These are phyloP conservation scores for Candida sp. DNA, from an alignment of 1,139 yeast species.

Conservation along the genomic window DNA sequence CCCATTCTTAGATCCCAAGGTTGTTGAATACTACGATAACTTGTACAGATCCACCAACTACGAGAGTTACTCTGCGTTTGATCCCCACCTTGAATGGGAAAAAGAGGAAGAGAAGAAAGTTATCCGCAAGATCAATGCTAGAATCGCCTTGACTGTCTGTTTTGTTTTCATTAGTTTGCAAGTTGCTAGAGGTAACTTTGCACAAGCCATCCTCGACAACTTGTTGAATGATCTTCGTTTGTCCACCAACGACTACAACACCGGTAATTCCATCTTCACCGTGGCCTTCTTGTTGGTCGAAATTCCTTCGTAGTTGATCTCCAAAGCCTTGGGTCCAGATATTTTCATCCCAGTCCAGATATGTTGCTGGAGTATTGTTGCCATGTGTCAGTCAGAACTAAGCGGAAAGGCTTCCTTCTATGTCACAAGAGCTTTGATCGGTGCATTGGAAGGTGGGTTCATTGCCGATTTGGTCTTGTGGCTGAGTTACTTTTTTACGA, in stretches of 20 bases:
- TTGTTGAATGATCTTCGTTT: conserved; percentile 30
- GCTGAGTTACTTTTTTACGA: conserved; percentile 32
- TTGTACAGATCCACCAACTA: conserved; percentile 18
- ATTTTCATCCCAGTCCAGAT: conserved; percentile 37
- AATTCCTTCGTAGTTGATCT: conserved; percentile 36
- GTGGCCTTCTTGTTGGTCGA: conserved; percentile 34
- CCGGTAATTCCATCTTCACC: conserved; percentile 33
- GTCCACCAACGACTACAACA: conserved; percentile 34
- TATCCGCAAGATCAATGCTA: conserved; percentile 25
- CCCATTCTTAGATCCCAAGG: conserved; percentile 15
- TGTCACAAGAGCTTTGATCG: conserved; percentile 30
- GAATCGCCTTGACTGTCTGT: conserved; percentile 33
- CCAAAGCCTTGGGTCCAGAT: conserved; percentile 37
- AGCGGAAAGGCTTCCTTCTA: conserved; percentile 26
- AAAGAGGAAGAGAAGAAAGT: conserved; percentile 34
- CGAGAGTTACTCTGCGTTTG: conserved; percentile 37
- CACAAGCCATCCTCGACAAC: conserved; percentile 37
- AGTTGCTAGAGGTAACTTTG: conserved; percentile 34
- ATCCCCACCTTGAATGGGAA: conserved; percentile 39
- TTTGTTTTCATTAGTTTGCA: conserved; percentile 35
- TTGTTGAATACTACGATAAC: conserved; percentile 16
- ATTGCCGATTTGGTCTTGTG: conserved; percentile 33
- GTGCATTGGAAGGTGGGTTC: conserved; percentile 36
- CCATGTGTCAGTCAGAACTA: conserved; percentile 30
- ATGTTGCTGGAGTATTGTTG: conserved; percentile 33